A percentile compares a stretch with the other conserved stretches of the same genome.
phyloP scores from a whole-genome alignment of 805 yeast species.

The Debaryomyces tyrocola region DNA sequence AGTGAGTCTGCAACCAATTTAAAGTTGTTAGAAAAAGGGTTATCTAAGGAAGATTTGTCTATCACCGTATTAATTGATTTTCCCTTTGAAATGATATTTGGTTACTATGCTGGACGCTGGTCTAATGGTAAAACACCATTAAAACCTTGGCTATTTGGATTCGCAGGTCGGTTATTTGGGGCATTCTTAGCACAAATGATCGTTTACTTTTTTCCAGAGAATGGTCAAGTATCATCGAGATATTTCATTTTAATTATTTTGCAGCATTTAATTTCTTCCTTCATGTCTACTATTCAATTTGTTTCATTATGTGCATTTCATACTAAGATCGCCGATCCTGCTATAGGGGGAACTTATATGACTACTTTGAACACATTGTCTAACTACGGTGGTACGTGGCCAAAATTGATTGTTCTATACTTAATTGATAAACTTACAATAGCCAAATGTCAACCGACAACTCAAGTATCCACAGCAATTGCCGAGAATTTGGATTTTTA shows the following conservation, averaged over 20 bases:
- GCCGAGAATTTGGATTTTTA: slow-evolving; percentile 6
- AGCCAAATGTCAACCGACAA: slow-evolving; percentile 52
- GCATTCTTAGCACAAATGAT: slow-evolving; percentile 75
- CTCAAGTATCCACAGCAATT: background rate
- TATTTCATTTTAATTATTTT: slow-evolving; percentile 73
- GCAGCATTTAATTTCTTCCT: slow-evolving; percentile 83
- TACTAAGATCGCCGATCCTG: slow-evolving; percentile 92
- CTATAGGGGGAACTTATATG: slow-evolving; percentile 97
- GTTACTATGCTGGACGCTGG: slow-evolving; percentile 96
- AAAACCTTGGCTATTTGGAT: slow-evolving; percentile 88
- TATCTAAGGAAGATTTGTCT: slow-evolving; percentile 90
- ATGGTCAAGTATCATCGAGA: slow-evolving; percentile 44
- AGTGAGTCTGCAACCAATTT: slow-evolving; percentile 95
- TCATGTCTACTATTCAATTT: slow-evolving; percentile 93
- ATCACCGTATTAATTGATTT: slow-evolving; percentile 90
- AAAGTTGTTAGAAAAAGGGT: slow-evolving; percentile 86
- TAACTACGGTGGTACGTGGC: slow-evolving; percentile 98
- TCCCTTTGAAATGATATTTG: slow-evolving; percentile 93
- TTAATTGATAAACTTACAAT: slow-evolving; percentile 78
- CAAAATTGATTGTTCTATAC: slow-evolving; percentile 73
- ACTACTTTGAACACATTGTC: slow-evolving; percentile 89
- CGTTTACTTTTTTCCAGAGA: slow-evolving; percentile 68
- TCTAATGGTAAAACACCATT: slow-evolving; percentile 76
- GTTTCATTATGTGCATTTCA: slow-evolving; percentile 94
- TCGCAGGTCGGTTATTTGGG: slow-evolving; percentile 73